phyloP scores from a whole-genome alignment of 306 rosid genomes.

The Nissolia schottii region DNA sequence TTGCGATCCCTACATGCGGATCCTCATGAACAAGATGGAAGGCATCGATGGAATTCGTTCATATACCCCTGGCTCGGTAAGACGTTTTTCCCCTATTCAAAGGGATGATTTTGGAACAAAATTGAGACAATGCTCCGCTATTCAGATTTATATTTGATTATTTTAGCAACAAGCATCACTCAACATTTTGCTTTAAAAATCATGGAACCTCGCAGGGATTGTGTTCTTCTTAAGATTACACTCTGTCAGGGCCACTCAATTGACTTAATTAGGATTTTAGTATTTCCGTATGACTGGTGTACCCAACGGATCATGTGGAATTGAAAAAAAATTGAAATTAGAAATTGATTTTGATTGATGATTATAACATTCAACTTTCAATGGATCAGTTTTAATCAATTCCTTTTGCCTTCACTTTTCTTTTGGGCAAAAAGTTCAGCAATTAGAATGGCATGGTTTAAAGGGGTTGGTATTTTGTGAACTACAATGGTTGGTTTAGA shows the following conservation, averaged over 20 bases:
- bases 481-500: background rate
- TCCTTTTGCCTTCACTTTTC: background rate
- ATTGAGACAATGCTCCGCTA: too few relatives aligned
- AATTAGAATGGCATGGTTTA: background rate
- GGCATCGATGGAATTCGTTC: background rate
- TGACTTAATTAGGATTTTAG: too few relatives aligned
- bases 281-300: too few relatives aligned
- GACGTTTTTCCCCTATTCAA: background rate
- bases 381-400: background rate
- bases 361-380: background rate
- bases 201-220: background rate
- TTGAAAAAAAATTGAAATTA: too few relatives aligned
- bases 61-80: slow-evolving; percentile 14
- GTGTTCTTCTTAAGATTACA: background rate
- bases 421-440: background rate
- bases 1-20: slow-evolving; percentile 50
- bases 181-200: background rate
- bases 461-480: background rate
- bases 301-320: too few relatives aligned
- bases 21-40: background rate
- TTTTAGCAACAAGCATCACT: too few relatives aligned
- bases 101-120: too few relatives aligned
- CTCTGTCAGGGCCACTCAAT: too few relatives aligned
- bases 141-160: too few relatives aligned
- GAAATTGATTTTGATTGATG: background rate